Evolutionary conservation across 2,329 filamentous ascomycete species (phyloP), one percentile per base, ranked within the genome.

Genomic region (Penicillium sp.): DNA sequence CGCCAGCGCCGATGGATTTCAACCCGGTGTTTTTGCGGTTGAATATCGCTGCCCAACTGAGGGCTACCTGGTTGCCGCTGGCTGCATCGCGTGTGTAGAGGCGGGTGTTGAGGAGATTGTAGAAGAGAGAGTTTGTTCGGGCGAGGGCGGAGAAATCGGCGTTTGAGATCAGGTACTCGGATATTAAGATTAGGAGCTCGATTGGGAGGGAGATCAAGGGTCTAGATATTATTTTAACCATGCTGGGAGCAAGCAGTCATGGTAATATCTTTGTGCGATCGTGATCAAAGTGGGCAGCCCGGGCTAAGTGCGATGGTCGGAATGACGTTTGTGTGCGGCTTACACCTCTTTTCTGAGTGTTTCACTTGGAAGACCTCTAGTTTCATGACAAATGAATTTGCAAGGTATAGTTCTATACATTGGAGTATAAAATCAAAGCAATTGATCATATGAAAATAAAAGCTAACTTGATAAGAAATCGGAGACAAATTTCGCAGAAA

Each of bases 1-100:
- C 50, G 23, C 54, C 50, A 13, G 56, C 55, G 24, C 44, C 33
- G 32, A 63, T 47, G 10, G 49, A 46, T 32, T 49, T 45, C 6
- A 42, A 41, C 9, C 49, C 55, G 18, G 53, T 61, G 13, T 18
- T 28, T 12, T 24, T 12, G 6, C 31, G 39, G 29, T 58, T 51
- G 29, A 52, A 37, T 12, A 33, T 47, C 23, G 58, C 54, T 28
- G 61, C 58, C 60, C 59, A 60, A 13, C 50, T 44, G n/a, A 64
- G 45, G 2, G 60, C 54, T 49, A 4, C 46, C 28, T 2, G 42
- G 18, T 45, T 29, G 4, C 44, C 27, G 1, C 27, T 39, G n/a
- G 41, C 40, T 12, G 47, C 47, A 45, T 61, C 47, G 31, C 47
- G 38, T 5, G 44, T 50, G 41, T 63, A 64, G 13, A 64, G 53